Conservation (phyloP, 2,329 filamentous ascomycete genomes). For the Monilinia aucupariae region DNA sequence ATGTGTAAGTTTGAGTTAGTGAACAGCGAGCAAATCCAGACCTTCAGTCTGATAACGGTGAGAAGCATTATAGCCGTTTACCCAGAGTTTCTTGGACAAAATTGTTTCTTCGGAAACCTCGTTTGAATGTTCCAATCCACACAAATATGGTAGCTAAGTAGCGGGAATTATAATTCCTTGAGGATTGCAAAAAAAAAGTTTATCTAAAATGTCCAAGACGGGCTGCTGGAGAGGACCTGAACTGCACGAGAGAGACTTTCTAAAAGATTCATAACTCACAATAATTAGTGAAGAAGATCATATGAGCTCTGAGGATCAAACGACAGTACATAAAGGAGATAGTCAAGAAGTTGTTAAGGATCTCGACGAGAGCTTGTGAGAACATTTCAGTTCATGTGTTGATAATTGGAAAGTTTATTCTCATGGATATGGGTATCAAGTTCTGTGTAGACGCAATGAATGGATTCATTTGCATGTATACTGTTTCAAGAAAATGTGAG, state of each 20-base stretch:
- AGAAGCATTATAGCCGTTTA: background rate
- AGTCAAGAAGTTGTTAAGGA: background rate
- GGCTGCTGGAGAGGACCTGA: too few species aligned
- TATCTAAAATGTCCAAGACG: too few species aligned
- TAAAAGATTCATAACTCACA: background rate
- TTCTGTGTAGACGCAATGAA: background rate
- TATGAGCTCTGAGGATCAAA: background rate
- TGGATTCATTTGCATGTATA: background rate
- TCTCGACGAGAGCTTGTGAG: background rate
- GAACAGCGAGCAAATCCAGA: background rate
- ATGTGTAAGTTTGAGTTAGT: background rate
- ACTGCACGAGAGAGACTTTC: background rate
- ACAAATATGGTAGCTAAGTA: too few species aligned
- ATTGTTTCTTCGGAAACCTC: too few species aligned
- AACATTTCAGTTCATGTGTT: background rate
- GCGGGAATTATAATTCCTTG: too few species aligned
- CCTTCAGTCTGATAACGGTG: background rate
- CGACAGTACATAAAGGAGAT: background rate
- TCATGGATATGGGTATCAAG: background rate
- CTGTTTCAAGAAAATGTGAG: too few species aligned
- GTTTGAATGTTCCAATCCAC: too few species aligned
- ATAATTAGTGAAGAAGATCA: too few species aligned
- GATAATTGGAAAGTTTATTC: background rate
- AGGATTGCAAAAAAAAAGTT: too few species aligned
- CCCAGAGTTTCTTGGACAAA: too few species aligned